phyloP scores from a whole-genome alignment of 331 rosid species.

The Pyracantha coccinea region DNA sequence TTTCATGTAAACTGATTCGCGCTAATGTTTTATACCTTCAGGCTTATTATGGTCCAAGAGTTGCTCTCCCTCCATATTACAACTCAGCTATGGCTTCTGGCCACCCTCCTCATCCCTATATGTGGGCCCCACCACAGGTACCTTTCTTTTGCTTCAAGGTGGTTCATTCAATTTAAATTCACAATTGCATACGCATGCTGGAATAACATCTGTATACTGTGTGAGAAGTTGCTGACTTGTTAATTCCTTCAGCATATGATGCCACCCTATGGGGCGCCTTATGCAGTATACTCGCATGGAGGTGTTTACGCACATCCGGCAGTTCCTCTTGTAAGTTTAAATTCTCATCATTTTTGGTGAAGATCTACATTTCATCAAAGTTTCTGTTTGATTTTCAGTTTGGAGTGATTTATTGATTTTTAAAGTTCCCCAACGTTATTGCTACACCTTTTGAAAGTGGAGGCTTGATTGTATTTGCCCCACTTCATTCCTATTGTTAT shows the following conservation, averaged over 20 bases:
- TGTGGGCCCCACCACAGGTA: conserved; percentile 99
- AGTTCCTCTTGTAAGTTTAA: conserved; percentile 59
- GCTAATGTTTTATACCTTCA: conserved; percentile 17
- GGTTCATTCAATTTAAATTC: background rate
- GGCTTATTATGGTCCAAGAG: conserved; percentile 96
- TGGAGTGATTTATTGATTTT: background rate
- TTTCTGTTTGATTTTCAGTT: background rate
- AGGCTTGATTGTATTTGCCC: background rate
- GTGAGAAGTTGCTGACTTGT: conserved; percentile 4
- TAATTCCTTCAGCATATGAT: conserved; percentile 69
- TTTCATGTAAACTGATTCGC: conserved; percentile 7
- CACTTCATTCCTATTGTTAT: background rate
- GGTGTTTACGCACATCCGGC: conserved; percentile 74
- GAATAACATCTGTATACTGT: background rate
- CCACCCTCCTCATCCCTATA: conserved; percentile 85
- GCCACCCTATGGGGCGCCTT: conserved; percentile 86
- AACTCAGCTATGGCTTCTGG: conserved; percentile 68
- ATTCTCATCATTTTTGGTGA: conserved; percentile 2
- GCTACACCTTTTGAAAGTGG: background rate
- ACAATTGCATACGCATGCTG: background rate
- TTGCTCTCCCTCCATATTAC: conserved; percentile 75
- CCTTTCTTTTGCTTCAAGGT: background rate
- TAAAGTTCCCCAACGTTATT: background rate
- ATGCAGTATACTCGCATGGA: conserved; percentile 85
- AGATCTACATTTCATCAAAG: background rate